These are phyloP conservation scores for Phytophthora meadii DNA, from an alignment of 352 stramenopile species.

Conservation along the genomic window DNA sequence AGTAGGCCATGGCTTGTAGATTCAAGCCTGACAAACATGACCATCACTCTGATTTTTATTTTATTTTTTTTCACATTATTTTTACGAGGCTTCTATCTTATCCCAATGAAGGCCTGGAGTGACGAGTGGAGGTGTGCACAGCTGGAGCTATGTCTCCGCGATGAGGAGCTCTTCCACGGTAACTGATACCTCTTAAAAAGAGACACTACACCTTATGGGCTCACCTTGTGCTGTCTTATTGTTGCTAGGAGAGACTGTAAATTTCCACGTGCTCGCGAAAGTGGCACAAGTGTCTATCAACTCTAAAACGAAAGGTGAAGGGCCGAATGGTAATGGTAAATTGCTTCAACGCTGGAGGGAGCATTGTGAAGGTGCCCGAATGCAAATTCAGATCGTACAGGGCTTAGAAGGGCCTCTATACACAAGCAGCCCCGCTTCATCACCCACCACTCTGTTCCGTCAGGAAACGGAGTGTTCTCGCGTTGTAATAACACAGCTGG, in stretches of 20 bases:
- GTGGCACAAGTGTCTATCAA: slow-evolving; percentile 9
- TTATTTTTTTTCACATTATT: neutral
- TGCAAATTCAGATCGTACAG: slow-evolving; percentile 61
- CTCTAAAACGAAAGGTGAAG: slow-evolving; percentile 6
- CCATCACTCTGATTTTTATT: neutral
- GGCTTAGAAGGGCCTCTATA: slow-evolving; percentile 15
- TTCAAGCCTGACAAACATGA: too few species aligned
- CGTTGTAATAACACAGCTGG: slow-evolving; percentile 19
- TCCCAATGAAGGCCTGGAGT: slow-evolving; percentile 59
- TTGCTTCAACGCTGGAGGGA: slow-evolving; percentile 45
- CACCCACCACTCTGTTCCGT: slow-evolving; percentile 53
- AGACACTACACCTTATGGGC: slow-evolving; percentile 10
- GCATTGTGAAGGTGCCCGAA: slow-evolving; percentile 54
- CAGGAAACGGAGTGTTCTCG: slow-evolving; percentile 63
- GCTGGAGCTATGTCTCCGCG: slow-evolving; percentile 59
- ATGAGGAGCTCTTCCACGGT: slow-evolving; percentile 74
- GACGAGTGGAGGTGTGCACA: slow-evolving; percentile 73
- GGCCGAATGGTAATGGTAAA: neutral
- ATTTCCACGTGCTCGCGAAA: slow-evolving; percentile 47
- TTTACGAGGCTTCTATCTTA: slow-evolving; percentile 17
- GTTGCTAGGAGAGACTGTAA: slow-evolving; percentile 48
- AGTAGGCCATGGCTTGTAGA: neutral
- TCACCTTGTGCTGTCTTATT: neutral
- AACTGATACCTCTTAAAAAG: neutral
- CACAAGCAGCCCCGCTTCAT: slow-evolving; percentile 17